Conservation (phyloP, 202 grass and related monocot genomes). For the Musa balbisiana region DNA sequence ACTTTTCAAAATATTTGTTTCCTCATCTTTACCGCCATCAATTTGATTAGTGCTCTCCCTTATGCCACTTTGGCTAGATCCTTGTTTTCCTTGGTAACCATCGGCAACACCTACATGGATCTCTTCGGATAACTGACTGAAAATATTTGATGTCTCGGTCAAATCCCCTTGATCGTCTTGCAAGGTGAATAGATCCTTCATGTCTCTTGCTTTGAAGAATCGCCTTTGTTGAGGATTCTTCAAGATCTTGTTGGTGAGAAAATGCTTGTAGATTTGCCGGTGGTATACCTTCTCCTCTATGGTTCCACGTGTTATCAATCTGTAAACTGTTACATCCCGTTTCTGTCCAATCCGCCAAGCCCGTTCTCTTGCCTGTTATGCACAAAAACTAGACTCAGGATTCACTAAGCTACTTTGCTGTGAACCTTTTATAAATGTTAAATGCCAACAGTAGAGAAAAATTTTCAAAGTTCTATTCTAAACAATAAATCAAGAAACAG, state of each 20-base stretch:
- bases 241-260: constrained; percentile 84
- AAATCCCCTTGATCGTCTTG: constrained; percentile 50
- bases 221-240: constrained; percentile 85
- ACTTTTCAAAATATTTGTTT: constrained; percentile 60
- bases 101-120: constrained; percentile 45
- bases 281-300: constrained; percentile 98
- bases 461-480: background rate
- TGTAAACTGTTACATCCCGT: constrained; percentile 74
- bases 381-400: constrained; percentile 23
- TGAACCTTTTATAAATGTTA: background rate
- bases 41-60: constrained; percentile 27
- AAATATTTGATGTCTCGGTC: constrained; percentile 90
- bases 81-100: constrained; percentile 28
- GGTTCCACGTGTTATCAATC: constrained; percentile 83
- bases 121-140: constrained; percentile 58
- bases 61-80: constrained; percentile 17
- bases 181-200: constrained; percentile 84
- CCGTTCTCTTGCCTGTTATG: constrained; percentile 71
- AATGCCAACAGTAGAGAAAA: no score
- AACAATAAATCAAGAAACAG: background rate
- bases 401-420: background rate
- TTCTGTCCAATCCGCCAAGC: constrained; percentile 95
- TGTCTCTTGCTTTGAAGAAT: constrained; percentile 93
- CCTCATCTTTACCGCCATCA: constrained; percentile 35
- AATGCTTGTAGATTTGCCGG: constrained; percentile 91